phyloP scores from a whole-genome alignment of 192 early-diverging fungal genomes.

The Coemansia sp. region DNA sequence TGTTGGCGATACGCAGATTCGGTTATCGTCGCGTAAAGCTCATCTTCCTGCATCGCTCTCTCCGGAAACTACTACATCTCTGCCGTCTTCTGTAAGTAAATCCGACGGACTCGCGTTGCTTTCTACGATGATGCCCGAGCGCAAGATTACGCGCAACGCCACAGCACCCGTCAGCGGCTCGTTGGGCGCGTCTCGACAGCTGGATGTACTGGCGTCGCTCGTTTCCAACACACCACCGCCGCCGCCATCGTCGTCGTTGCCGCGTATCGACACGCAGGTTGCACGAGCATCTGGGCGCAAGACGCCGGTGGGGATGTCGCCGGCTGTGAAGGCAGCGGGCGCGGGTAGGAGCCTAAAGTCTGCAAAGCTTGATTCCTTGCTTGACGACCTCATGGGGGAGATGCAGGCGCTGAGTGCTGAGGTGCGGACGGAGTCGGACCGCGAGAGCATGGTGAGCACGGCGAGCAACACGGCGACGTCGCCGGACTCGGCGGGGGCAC shows the following conservation, averaged over 20 bases:
- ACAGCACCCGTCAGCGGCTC: conserved; percentile 17
- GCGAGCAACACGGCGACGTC: conserved; percentile 27
- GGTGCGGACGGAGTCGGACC: conserved; percentile 45
- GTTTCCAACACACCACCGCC: conserved; percentile 6
- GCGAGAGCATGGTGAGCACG: conserved; percentile 48
- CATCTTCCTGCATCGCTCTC: neutral
- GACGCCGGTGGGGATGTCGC: neutral
- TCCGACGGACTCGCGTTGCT: neutral
- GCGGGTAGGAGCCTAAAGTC: conserved; percentile 26
- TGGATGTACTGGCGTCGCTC: conserved; percentile 42
- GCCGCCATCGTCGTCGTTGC: neutral
- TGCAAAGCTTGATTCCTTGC: conserved; percentile 47
- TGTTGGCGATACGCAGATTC: conserved; percentile 29
- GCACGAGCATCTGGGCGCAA: neutral
- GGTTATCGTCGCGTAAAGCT: conserved; percentile 37
- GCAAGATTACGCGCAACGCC: conserved; percentile 30
- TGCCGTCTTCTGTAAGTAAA: neutral
- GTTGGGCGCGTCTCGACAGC: conserved; percentile 7
- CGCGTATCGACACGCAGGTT: conserved; percentile 39
- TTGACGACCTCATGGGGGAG: conserved; percentile 51
- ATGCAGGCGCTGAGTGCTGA: conserved; percentile 51
- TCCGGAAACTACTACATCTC: neutral
- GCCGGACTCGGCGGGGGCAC: conserved; percentile 3
- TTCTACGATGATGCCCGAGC: conserved; percentile 11
- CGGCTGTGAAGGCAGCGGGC: neutral